phyloP scores from a whole-genome alignment of 2,329 filamentous ascomycete species.

The Paraphoma chrysanthemicola region DNA sequence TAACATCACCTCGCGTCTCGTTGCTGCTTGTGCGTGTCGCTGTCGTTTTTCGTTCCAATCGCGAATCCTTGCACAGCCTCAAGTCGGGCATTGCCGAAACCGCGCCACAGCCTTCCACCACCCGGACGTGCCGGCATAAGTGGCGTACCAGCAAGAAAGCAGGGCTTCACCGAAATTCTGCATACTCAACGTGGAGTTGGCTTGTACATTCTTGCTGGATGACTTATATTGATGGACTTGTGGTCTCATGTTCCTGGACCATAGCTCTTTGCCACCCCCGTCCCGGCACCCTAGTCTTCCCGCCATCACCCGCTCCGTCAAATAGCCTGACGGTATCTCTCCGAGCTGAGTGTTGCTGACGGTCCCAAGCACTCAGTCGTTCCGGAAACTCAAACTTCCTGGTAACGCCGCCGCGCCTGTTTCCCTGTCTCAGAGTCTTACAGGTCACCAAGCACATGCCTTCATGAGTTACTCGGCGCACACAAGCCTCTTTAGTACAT shows the following conservation, averaged over 20 bases:
- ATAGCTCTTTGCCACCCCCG: constrained; percentile 42
- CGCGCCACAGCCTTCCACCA: constrained; percentile 28
- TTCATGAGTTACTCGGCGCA: constrained; percentile 50
- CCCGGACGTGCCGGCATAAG: constrained; percentile 36
- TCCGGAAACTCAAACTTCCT: constrained; percentile 25
- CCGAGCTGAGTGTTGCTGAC: constrained; percentile 47
- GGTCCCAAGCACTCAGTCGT: constrained; percentile 22
- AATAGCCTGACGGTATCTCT: constrained; percentile 28
- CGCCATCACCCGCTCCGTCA: constrained; percentile 29
- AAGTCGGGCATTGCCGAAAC: constrained; percentile 39
- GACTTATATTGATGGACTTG: constrained; percentile 41
- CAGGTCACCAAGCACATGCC: constrained; percentile 41
- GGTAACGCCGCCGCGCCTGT: constrained; percentile 24
- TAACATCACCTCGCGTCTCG: constrained; percentile 34
- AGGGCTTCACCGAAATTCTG: constrained; percentile 40
- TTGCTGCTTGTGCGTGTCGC: constrained; percentile 32
- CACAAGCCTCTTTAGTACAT: constrained; percentile 42
- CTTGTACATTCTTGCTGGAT: constrained; percentile 32
- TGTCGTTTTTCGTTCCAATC: constrained; percentile 29
- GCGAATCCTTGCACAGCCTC: constrained; percentile 41
- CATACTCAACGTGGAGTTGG: constrained; percentile 29
- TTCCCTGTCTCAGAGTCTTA: constrained; percentile 25
- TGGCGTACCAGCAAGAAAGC: constrained; percentile 27
- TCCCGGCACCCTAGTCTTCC: constrained; percentile 34
- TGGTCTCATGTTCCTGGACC: constrained; percentile 35